Evolutionary conservation across 1,284 basidiomycete species (phyloP), one percentile per base, ranked within the genome.

Genomic region (Moniliophthora roreri): DNA sequence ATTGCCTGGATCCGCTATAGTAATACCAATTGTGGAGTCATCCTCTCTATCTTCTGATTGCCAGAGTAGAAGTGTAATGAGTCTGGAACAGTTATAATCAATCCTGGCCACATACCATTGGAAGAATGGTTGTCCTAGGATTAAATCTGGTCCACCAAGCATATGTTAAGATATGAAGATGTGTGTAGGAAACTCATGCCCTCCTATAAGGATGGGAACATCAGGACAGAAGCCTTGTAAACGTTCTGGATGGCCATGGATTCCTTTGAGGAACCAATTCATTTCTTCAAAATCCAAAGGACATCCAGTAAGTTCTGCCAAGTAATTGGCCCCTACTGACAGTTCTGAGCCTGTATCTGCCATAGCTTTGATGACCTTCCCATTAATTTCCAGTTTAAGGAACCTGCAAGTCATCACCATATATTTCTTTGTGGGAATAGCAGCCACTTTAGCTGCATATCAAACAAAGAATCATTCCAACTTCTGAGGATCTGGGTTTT

Each of bases 81-180:
- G 7, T 1, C 58, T 57, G 3, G 34, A 7, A 3, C 58, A n/a
- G 4, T 41, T 23, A 42, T 65, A 69, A 21, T 60, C 44, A 28
- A 69, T 58, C 1, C 32, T n/a, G 0, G 59, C 59, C 0, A 58
- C 53, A 42, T 58, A 67, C 65, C 62, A 67, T 3, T 63, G 57
- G 4, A 69, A 57, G 58, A 58, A 69, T 0, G 65, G 67, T 37
- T 69, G 66, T 0, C 66, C 66, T 2, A 69, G 50, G 26, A 69
- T 64, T 0, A 61, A 47, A 32, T 66, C 63, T 8, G 10, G 16
- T 44, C 41, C 41, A 13, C 23, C n/a, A 20, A 13, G 41, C 4
- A 44, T 20, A 8, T 20, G n/a, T 16, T 20, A 44, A 23, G 11
- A 44, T 11, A 44, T 21, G 5, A 40, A 44, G 23, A 44, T 8